Evolutionary conservation across 164 flowering plant genomes (phyloP).

Genomic region (Houttuynia cordata): DNA sequence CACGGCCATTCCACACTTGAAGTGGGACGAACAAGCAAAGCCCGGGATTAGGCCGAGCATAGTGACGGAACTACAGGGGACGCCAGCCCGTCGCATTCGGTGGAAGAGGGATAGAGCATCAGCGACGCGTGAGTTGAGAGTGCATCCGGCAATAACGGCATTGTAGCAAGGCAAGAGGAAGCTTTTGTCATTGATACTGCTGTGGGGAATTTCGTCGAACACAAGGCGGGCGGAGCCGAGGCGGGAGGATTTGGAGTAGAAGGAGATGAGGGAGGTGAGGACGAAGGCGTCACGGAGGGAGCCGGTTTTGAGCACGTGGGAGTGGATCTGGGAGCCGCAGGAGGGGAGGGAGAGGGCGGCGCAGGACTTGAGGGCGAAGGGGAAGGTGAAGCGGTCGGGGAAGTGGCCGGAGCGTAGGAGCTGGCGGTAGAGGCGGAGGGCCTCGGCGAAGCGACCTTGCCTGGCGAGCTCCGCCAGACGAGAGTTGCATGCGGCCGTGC

Average conservation of each 20-base stretch:
- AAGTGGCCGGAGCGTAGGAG: slow-evolving; percentile 51
- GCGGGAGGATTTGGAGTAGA: slow-evolving; percentile 40
- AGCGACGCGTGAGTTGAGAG: slow-evolving; percentile 17
- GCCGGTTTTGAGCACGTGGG: slow-evolving; percentile 48
- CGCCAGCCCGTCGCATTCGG: slow-evolving; percentile 37
- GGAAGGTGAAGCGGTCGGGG: slow-evolving; percentile 79
- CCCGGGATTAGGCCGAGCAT: slow-evolving; percentile 63
- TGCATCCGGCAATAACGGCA: slow-evolving; percentile 66
- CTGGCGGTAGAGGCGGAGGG: slow-evolving; percentile 50
- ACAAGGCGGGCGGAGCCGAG: slow-evolving; percentile 32
- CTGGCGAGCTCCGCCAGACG: slow-evolving; percentile 44
- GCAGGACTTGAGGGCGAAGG: slow-evolving; percentile 70
- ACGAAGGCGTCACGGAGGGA: slow-evolving; percentile 57
- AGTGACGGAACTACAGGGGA: slow-evolving; percentile 39
- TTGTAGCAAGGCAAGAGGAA: slow-evolving; percentile 50
- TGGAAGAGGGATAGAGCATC: slow-evolving; percentile 42
- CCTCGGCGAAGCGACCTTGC: slow-evolving; percentile 35
- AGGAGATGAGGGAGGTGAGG: slow-evolving; percentile 48
- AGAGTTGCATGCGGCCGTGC: slow-evolving; percentile 41
- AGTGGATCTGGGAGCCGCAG: slow-evolving; percentile 57
- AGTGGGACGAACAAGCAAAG: slow-evolving; percentile 25
- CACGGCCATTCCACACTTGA: slow-evolving; percentile 43
- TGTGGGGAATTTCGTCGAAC: slow-evolving; percentile 50
- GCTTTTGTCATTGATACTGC: neutral
- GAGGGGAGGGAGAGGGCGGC: slow-evolving; percentile 43